Percentiles rank a stretch among this genome's conserved stretches.
These are phyloP conservation scores for Aspergillus tanneri DNA, from an alignment of 2,329 filamentous ascomycete species.

Conservation along the genomic window DNA sequence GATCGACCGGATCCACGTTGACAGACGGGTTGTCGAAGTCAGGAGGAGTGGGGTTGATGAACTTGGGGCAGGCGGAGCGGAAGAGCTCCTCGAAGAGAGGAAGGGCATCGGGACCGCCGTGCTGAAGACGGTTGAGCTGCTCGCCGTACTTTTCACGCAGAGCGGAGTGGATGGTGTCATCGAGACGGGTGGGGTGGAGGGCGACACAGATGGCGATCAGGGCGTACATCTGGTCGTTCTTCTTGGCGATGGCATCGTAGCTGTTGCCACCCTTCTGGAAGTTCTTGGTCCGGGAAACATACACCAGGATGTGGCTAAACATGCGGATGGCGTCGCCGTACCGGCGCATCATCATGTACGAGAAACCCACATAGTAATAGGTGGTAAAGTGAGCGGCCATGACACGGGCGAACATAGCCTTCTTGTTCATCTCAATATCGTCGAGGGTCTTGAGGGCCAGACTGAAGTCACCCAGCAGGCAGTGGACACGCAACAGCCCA, in stretches of 20 bases:
- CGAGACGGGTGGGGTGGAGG: slow-evolving; percentile 93
- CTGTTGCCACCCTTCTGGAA: slow-evolving; percentile 92
- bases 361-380: slow-evolving; percentile 99
- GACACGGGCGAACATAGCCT: slow-evolving; percentile 98
- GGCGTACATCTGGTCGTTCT: slow-evolving; percentile 99
- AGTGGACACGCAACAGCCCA: slow-evolving; percentile 92
- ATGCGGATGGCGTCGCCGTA: slow-evolving; percentile 99
- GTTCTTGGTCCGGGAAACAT: slow-evolving; percentile 98
- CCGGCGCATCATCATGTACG: slow-evolving; percentile 99
- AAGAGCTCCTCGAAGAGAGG: slow-evolving; percentile 98
- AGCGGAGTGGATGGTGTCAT: slow-evolving; percentile 98
- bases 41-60: slow-evolving; percentile 94
- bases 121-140: slow-evolving; percentile 94
- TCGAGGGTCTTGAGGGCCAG: slow-evolving; percentile 97
- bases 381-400: slow-evolving; percentile 99
- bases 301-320: slow-evolving; percentile 99
- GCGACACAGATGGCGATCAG: slow-evolving; percentile 98
- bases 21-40: slow-evolving; percentile 96
- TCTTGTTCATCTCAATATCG: slow-evolving; percentile 99
- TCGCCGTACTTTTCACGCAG: slow-evolving; percentile 99
- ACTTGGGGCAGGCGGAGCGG: slow-evolving; percentile 96
- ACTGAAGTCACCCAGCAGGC: slow-evolving; percentile 94
- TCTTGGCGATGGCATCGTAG: slow-evolving; percentile 98
- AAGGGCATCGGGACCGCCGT: slow-evolving; percentile 89
- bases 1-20: slow-evolving; percentile 96